Evolutionary conservation across 2,329 filamentous ascomycete species (phyloP), one percentile per base, ranked within the genome.

Genomic region (Trichoderma lentiforme): DNA sequence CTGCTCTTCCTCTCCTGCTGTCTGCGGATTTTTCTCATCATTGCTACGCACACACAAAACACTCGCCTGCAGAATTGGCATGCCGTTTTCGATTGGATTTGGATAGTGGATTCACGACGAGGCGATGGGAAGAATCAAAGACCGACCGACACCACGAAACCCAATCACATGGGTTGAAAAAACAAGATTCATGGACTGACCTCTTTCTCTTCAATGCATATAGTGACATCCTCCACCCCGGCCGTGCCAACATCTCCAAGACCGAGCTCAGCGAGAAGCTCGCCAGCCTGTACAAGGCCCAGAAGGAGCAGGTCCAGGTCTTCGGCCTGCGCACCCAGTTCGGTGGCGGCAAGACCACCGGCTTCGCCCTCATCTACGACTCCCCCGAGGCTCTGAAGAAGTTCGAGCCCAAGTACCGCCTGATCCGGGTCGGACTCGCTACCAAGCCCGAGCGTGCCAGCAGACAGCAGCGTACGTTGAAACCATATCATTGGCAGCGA

Each of bases 151-250:
- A 47, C 24, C 1, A 9, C 39, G 3, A 8, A 43, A n/a, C 62
- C 28, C 39, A 58, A 34, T 14, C 24, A 24, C 30, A 30, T 39
- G 24, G 21, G 21, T 1, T 43, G 26, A 64, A 47, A 28, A 32
- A n/a, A 32, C 9, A n/a, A 58, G 56, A 34, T 34, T 32, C 12
- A 15, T 60, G 62, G 39, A 21, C 72, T 73, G 69, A 73, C 69
- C 21, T 24, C 9, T 24, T 21, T 53, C 47, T 53, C 21, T 74
- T 70, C 73, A 74, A 74, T 65, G 56, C 66, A 34, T 84, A 99
- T 85, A 99, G 96, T 90, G 96, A 99, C 86, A 95, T 99, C 88
- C 95, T 99, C 86, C 96, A 99, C 91, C 96, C 96, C 85, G 93
- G 93, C 90, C 94, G 94, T 82, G 88, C 96, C 87, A 98, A 98